Evolutionary conservation across 768 basidiomycete species (phyloP).

Genomic region (Mycena olivaceomarginata): DNA sequence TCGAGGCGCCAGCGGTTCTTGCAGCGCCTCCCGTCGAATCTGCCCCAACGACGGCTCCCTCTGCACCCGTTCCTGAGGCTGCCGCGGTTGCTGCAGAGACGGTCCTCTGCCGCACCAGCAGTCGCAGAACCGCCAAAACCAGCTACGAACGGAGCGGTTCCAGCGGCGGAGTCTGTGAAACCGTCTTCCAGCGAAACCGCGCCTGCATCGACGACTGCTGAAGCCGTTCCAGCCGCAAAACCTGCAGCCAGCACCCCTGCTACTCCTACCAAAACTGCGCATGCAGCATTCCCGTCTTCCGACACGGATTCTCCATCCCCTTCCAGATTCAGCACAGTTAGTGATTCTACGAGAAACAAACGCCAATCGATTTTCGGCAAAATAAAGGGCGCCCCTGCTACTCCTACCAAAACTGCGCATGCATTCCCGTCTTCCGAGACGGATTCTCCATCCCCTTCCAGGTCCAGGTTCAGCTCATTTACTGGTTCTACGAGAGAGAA

Average conservation of each 20-base stretch:
- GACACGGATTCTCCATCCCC: slow-evolving; percentile 45
- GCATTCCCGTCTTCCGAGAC: slow-evolving; percentile 51
- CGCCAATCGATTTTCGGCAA: slow-evolving; percentile 72
- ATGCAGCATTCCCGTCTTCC: slow-evolving; percentile 49
- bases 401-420: slow-evolving; percentile 33
- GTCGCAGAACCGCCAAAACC: slow-evolving; percentile 2
- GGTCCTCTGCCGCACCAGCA: neutral
- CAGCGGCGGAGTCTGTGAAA: neutral
- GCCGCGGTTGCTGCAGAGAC: neutral
- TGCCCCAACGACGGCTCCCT: neutral
- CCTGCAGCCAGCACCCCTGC: slow-evolving; percentile 45
- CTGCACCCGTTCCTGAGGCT: neutral
- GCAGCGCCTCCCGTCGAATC: neutral
- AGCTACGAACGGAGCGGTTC: neutral
- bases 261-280: slow-evolving; percentile 42
- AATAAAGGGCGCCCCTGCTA: slow-evolving; percentile 57
- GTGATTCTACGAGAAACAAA: slow-evolving; percentile 67
- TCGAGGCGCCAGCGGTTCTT: slow-evolving; percentile 18
- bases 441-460: slow-evolving; percentile 52
- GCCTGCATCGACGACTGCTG: neutral
- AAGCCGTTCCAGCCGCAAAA: slow-evolving; percentile 36
- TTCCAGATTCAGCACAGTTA: slow-evolving; percentile 57
- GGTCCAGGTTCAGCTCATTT: slow-evolving; percentile 58
- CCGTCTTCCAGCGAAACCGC: slow-evolving; percentile 7
- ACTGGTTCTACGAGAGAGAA: slow-evolving; percentile 67